Percentiles rank a stretch among this genome's conserved stretches.
phyloP scores from a whole-genome alignment of 2,329 filamentous ascomycete genomes.

The Ophiostoma triangulosporum region DNA sequence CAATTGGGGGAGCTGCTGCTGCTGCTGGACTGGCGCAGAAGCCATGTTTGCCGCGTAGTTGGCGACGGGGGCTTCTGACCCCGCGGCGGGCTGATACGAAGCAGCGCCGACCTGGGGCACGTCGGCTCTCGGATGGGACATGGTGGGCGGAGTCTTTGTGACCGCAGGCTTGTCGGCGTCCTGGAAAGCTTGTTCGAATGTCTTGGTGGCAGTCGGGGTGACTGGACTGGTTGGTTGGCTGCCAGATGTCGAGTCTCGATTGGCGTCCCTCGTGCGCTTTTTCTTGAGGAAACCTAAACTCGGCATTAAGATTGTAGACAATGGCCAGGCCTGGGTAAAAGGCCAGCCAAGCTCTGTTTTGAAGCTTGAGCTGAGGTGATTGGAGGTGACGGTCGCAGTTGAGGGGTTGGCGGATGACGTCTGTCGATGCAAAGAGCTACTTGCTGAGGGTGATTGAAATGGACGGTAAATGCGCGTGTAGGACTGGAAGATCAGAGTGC shows the following conservation, averaged over 20 bases:
- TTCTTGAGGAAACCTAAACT: conserved; percentile 94
- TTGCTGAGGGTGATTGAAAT: background rate
- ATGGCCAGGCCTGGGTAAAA: background rate
- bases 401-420: background rate
- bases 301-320: conserved; percentile 51
- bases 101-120: background rate
- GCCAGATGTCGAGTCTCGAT: conserved; percentile 52
- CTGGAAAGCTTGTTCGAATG: conserved; percentile 31
- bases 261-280: conserved; percentile 91
- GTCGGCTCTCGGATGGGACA: background rate
- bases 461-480: background rate
- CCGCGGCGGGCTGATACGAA: conserved; percentile 4
- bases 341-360: background rate
- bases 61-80: conserved; percentile 5
- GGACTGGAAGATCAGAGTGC: background rate
- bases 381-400: background rate
- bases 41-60: conserved; percentile 16
- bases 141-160: conserved; percentile 6
- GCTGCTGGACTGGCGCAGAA: conserved; percentile 8
- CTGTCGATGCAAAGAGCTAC: background rate
- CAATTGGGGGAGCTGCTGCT: background rate
- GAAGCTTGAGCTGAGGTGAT: background rate
- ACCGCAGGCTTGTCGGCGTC: conserved; percentile 18
- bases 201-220: conserved; percentile 42
- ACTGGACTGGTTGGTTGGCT: conserved; percentile 52